phyloP scores from a whole-genome alignment of 73 alveolate species.

The Paramecium biaurelia region DNA sequence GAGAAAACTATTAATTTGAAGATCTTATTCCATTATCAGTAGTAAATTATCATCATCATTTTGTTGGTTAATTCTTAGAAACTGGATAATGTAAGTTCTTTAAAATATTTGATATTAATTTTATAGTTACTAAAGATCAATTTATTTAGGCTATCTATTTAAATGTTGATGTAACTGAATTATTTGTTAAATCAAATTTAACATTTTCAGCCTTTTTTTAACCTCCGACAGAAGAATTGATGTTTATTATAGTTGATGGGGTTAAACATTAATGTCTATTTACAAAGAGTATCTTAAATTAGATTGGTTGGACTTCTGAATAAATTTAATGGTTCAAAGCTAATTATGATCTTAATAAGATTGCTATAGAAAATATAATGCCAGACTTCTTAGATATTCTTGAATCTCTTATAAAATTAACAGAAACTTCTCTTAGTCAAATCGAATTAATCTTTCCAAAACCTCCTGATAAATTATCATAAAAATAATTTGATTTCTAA shows the following conservation, averaged over 20 bases:
- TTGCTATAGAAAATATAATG: not conserved
- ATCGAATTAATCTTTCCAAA: not conserved
- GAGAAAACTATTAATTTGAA: not conserved
- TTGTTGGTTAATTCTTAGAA: not conserved
- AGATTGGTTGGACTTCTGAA: not conserved
- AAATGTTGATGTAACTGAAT: not conserved
- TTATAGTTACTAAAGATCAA: not conserved
- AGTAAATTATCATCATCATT: not conserved
- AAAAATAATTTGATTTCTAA: not conserved
- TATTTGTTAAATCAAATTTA: not conserved
- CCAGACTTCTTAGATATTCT: not conserved
- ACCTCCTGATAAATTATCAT: not conserved
- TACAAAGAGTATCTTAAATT: not conserved
- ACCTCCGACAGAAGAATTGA: not conserved
- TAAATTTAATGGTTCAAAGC: not conserved
- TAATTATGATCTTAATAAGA: not conserved
- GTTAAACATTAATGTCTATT: not conserved
- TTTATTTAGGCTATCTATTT: not conserved
- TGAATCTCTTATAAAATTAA: not conserved
- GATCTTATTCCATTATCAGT: not conserved
- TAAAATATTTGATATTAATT: not conserved
- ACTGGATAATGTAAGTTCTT: not conserved
- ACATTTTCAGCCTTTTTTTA: not conserved
- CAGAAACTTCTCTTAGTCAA: not conserved
- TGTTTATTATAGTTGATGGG: not conserved